Evolutionary conservation across 257 asterid genomes (phyloP).

Genomic region (Sherardia arvensis): DNA sequence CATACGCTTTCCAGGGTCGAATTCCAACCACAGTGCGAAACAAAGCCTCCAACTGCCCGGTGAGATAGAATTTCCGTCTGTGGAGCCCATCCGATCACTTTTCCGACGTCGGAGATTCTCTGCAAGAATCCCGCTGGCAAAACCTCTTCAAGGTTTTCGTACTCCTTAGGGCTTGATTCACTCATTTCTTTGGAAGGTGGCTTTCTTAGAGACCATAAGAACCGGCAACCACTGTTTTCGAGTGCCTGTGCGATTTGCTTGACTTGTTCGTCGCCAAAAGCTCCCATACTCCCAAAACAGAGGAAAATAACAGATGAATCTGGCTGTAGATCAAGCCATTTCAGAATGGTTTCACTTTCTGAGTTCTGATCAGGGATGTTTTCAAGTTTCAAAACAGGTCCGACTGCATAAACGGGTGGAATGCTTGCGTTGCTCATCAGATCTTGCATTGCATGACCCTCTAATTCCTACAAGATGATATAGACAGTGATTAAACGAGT

Average conservation of each 20-base stretch:
- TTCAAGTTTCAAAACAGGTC: background rate
- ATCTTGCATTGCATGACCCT: constrained; percentile 13
- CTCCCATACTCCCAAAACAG: background rate
- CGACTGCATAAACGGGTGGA: constrained; percentile 19
- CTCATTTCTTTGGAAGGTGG: background rate
- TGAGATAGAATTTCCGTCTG: background rate
- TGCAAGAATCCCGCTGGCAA: background rate
- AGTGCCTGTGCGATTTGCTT: background rate
- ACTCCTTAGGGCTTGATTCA: background rate
- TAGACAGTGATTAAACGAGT: too few relatives aligned
- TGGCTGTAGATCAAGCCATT: background rate
- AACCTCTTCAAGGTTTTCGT: background rate
- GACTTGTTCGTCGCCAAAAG: background rate
- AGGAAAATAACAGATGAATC: too few relatives aligned
- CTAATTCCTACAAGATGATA: constrained; percentile 13
- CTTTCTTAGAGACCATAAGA: background rate
- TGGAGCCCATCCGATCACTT: background rate
- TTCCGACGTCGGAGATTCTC: background rate
- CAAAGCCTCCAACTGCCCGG: background rate
- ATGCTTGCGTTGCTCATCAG: constrained; percentile 5
- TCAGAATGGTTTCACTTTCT: background rate
- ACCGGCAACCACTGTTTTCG: background rate
- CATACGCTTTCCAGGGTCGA: background rate
- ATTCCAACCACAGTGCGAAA: background rate
- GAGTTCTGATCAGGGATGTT: background rate